These are phyloP conservation scores for Beauveria bassiana DNA, from an alignment of 2,329 filamentous ascomycete species.

Conservation along the genomic window DNA sequence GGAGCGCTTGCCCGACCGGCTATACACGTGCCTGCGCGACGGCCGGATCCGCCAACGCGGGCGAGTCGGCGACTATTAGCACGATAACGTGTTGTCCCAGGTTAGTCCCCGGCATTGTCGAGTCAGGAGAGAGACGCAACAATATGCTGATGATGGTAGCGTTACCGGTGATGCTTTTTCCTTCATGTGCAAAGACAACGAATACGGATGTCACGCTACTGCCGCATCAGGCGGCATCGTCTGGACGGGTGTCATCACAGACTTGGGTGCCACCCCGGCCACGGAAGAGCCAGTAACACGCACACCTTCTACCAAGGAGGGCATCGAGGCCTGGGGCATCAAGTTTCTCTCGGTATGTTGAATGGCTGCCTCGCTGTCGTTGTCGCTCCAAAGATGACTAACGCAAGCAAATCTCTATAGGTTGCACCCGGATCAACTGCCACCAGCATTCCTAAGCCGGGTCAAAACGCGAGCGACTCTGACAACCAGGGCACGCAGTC, in stretches of 20 bases:
- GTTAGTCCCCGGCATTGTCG: neutral
- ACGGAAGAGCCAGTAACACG: conserved; percentile 5
- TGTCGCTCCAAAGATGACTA: neutral
- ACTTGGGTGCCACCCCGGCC: neutral
- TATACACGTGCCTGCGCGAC: conserved; percentile 14
- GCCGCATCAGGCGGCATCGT: neutral
- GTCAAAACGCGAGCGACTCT: conserved; percentile 1
- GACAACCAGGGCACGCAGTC: neutral
- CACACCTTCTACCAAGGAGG: conserved; percentile 1
- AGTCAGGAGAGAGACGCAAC: neutral
- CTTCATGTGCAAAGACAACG: conserved; percentile 11
- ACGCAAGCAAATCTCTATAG: neutral
- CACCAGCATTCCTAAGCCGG: neutral
- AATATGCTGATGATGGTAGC: neutral
- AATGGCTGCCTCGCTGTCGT: too few species aligned
- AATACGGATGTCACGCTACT: conserved; percentile 11
- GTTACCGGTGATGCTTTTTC: conserved; percentile 9
- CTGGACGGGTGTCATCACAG: conserved; percentile 10
- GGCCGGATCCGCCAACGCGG: neutral
- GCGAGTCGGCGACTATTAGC: neutral
- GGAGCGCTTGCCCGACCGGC: conserved; percentile 8
- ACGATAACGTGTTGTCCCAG: conserved; percentile 14
- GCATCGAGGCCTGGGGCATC: conserved; percentile 10
- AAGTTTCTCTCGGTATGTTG: conserved; percentile 9
- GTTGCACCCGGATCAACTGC: conserved; percentile 5